These are phyloP conservation scores for Carex littledalei DNA, from an alignment of 176 grass and related monocot species.

Conservation along the genomic window DNA sequence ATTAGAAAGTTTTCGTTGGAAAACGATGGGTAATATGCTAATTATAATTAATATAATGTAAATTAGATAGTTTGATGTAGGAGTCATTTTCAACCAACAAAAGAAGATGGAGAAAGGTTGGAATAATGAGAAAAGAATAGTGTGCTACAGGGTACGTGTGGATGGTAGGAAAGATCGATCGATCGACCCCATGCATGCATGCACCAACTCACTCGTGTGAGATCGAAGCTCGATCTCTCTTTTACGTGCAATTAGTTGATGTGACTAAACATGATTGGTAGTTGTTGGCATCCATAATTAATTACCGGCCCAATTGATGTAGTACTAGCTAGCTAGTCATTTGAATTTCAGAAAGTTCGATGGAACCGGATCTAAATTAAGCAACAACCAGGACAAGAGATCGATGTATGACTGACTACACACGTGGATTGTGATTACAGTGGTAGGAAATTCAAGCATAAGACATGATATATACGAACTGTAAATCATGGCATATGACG, in stretches of 20 bases:
- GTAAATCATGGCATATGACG: not conserved
- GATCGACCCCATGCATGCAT: not conserved
- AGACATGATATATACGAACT: not conserved
- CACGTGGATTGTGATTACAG: too few species aligned
- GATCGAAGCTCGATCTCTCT: not conserved
- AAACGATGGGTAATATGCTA: not conserved
- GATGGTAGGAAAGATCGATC: not conserved
- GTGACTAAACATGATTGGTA: not conserved
- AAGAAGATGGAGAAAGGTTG: constrained; percentile 6
- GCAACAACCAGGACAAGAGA: not conserved
- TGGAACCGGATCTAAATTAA: not conserved
- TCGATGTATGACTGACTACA: not conserved
- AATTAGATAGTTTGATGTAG: not conserved
- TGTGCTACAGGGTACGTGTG: not conserved
- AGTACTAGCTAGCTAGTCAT: not conserved
- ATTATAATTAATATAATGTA: not conserved
- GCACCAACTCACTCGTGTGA: constrained; percentile 7
- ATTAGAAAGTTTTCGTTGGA: not conserved
- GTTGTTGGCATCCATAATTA: not conserved
- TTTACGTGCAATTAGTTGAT: not conserved
- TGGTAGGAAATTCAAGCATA: too few species aligned
- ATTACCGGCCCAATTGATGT: not conserved
- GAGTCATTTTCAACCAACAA: not conserved
- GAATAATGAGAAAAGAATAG: not conserved
- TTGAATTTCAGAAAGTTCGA: not conserved